Percentiles rank a stretch among this genome's conserved stretches.
Conservation (phyloP, 495 filamentous ascomycete species). For the Lentithecium fluviatile region DNA sequence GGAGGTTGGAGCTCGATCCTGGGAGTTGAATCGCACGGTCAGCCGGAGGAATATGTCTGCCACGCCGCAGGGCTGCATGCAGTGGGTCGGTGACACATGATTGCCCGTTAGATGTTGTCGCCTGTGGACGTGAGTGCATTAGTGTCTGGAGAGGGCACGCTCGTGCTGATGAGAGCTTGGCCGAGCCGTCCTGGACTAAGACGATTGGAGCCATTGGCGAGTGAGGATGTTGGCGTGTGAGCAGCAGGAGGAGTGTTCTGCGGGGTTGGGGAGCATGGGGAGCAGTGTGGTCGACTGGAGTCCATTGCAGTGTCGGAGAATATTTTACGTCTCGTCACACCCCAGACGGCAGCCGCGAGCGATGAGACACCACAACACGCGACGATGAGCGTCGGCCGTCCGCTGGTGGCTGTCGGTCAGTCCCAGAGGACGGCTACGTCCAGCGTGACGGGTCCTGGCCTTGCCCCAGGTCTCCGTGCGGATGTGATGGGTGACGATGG, state of each 20-base stretch:
- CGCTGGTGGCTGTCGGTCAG: neutral
- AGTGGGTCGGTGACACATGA: slow-evolving; percentile 7
- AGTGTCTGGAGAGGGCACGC: slow-evolving; percentile 23
- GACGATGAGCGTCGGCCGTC: slow-evolving; percentile 1
- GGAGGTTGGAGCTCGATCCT: neutral
- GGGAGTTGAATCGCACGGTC: slow-evolving; percentile 8
- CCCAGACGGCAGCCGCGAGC: neutral
- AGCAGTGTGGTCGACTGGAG: neutral
- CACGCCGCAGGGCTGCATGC: slow-evolving; percentile 20
- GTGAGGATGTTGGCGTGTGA: slow-evolving; percentile 4
- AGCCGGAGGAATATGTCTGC: slow-evolving; percentile 15
- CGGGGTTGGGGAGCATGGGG: slow-evolving; percentile 1
- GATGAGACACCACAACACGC: neutral
- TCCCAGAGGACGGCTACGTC: slow-evolving; percentile 13
- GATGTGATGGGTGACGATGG: slow-evolving; percentile 10
- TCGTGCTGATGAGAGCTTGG: slow-evolving; percentile 10
- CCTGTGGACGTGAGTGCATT: slow-evolving; percentile 25
- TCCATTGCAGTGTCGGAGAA: neutral
- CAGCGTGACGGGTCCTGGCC: slow-evolving; percentile 20
- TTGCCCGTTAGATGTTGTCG: neutral
- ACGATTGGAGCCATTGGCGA: slow-evolving; percentile 13
- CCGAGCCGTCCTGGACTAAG: slow-evolving; percentile 19
- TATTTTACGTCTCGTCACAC: neutral
- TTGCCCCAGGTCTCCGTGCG: neutral
- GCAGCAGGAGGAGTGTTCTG: neutral